Conservation (phyloP, 352 stramenopile genomes). For the Pythium apleroticum region DNA sequence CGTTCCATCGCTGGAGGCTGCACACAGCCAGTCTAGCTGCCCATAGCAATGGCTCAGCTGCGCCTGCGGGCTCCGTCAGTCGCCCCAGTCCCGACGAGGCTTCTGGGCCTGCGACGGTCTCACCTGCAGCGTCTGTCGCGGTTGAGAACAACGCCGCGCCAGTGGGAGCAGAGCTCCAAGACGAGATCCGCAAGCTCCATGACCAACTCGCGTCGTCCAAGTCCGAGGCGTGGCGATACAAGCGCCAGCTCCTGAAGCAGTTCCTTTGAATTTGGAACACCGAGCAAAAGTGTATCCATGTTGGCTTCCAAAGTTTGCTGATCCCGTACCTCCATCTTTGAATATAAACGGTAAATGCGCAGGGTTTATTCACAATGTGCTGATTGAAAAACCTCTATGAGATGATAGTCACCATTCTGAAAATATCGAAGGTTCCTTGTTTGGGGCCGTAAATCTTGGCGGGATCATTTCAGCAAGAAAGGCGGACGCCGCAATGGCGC, state of each 20-base stretch:
- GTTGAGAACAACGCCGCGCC: neutral
- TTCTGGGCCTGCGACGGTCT: neutral
- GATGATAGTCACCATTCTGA: neutral
- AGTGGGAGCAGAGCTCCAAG: slow-evolving; percentile 38
- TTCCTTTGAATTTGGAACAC: slow-evolving; percentile 41
- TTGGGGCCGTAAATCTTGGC: neutral
- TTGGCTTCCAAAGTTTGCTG: neutral
- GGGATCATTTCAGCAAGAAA: neutral
- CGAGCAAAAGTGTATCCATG: neutral
- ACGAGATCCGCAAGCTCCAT: slow-evolving; percentile 71
- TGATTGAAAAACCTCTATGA: neutral
- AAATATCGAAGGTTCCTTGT: neutral
- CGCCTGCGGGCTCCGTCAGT: neutral
- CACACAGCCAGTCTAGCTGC: neutral
- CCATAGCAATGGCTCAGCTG: neutral
- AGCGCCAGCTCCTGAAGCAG: slow-evolving; percentile 75
- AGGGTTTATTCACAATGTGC: neutral
- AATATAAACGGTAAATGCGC: neutral
- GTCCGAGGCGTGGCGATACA: slow-evolving; percentile 73
- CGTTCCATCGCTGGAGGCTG: slow-evolving; percentile 21
- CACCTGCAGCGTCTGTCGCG: neutral
- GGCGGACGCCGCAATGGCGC: neutral
- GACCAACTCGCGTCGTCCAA: slow-evolving; percentile 67
- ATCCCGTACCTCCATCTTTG: neutral
- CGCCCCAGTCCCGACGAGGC: neutral